Percentiles rank a stretch among this genome's conserved stretches.
Conservation (phyloP, 176 grass and related monocot genomes). For the Hsuehochloa calcarea region DNA sequence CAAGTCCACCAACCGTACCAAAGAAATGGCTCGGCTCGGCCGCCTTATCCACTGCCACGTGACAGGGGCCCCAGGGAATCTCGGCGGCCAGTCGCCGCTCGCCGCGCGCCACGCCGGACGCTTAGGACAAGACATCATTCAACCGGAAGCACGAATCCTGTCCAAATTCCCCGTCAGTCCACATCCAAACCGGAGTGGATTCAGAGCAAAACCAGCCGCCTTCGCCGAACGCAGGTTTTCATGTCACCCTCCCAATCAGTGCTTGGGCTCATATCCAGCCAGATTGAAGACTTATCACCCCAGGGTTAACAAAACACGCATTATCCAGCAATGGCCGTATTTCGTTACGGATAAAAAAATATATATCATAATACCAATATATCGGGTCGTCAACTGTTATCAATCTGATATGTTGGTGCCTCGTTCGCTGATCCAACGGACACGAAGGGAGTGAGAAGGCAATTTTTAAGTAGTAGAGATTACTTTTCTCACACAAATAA, state of each 20-base stretch:
- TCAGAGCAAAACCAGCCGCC: constrained; percentile 6
- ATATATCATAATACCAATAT: too few species aligned
- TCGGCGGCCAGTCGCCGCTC: neutral
- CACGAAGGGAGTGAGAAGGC: too few species aligned
- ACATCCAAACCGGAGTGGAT: constrained; percentile 16
- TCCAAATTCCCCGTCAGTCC: constrained; percentile 31
- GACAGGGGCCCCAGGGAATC: constrained; percentile 39
- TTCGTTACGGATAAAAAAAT: too few species aligned
- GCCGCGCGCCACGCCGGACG: neutral
- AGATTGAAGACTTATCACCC: neutral
- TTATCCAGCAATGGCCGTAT: neutral
- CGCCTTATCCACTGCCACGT: constrained; percentile 49
- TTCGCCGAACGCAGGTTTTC: neutral
- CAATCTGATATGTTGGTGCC: too few species aligned
- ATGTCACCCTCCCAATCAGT: neutral
- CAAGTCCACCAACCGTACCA: neutral
- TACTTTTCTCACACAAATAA: too few species aligned
- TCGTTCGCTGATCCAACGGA: too few species aligned
- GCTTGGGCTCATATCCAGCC: constrained; percentile 17
- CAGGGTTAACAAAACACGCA: neutral
- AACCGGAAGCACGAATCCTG: neutral
- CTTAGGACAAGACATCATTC: neutral
- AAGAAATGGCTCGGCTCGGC: neutral
- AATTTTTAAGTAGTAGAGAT: too few species aligned
- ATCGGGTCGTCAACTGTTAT: too few species aligned